These are phyloP conservation scores for Leptodermis oblonga DNA, from an alignment of 257 asterid species.

Conservation along the genomic window DNA sequence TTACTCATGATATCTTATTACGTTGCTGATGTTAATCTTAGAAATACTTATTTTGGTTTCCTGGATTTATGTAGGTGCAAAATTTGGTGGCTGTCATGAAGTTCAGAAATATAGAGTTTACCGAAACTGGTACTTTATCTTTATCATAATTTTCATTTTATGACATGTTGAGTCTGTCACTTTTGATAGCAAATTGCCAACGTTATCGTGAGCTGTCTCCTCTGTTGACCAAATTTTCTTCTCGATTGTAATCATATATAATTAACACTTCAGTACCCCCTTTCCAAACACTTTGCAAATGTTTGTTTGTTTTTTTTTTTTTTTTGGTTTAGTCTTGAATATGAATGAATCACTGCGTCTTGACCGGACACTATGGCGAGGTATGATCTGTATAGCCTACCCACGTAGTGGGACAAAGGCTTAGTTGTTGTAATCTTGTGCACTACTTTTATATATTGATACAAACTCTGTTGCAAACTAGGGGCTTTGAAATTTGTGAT, in stretches of 20 bases:
- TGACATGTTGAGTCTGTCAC: not conserved
- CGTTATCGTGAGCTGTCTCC: not conserved
- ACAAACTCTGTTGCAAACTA: not conserved
- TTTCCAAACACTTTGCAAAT: not conserved
- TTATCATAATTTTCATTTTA: conserved; percentile 2
- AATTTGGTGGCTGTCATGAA: conserved; percentile 72
- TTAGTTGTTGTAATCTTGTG: too few species aligned
- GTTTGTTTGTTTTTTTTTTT: too few species aligned
- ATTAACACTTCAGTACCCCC: too few species aligned
- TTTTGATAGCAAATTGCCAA: not conserved
- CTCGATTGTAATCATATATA: not conserved
- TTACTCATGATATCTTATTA: not conserved
- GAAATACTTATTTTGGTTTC: not conserved
- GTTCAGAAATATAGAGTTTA: conserved; percentile 52
- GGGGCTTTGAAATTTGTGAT: not conserved
- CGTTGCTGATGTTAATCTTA: not conserved
- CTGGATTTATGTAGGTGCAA: conserved; percentile 57
- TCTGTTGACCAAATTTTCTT: conserved; percentile 2
- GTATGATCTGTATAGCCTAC: too few species aligned
- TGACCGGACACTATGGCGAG: too few species aligned
- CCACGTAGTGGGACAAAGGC: too few species aligned
- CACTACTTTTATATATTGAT: too few species aligned
- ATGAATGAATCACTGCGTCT: too few species aligned
- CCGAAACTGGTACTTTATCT: conserved; percentile 23
- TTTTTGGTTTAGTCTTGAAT: too few species aligned